Base-by-base conservation (phyloP, 2,329 filamentous ascomycete genomes). In the Trichoderma atroviride region DNA sequence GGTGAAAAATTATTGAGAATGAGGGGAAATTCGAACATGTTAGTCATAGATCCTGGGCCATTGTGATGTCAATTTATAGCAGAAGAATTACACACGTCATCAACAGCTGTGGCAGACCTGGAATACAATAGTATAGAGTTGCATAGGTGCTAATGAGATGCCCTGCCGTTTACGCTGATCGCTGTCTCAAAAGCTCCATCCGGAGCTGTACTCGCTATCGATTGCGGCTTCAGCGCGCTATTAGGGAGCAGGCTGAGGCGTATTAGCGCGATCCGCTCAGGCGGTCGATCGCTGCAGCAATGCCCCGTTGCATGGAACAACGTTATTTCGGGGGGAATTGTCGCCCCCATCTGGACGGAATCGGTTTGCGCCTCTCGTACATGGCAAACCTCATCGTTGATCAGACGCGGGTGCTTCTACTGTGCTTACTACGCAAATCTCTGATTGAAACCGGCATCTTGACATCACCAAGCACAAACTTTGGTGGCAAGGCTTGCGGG, bases 281-380 rank as follows among this genome's bases (percentile, higher is more conserved):
- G 10, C 47, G 22, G 47, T 9, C 47, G 47, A 50, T 50, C 47
- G 47, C 47, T 50, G 47, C 47, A 50, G 47, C 47, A 50, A 11
- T 24, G 22, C 47, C 47, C 47, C 47, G 47, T 50, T 50, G 47
- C 60, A 43, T 31, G 19, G 60, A 37, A 9, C 24, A 16, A 47
- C 60, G 33, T 31, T 63, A 47, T 35, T 47, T 63, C 60, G 60
- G 60, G 24, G 24, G 60, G 14, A 63, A 35, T 63, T n/a, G 19
- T n/a, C 40, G 19, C 29, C 43, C 60, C 60, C 60, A 52, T 33
- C 40, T 43, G 16, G 40, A 43, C 40, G 40, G 40, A 43, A 43
- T 9, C 1, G 16, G 37, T 6, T 19, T 19, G 37, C 19, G 19
- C 37, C 37, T 43, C 16, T 19, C 5, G 16, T 16, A 40, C 35